Base-by-base conservation (phyloP, 2,329 filamentous ascomycete species). In the Laburnicola sp. region DNA sequence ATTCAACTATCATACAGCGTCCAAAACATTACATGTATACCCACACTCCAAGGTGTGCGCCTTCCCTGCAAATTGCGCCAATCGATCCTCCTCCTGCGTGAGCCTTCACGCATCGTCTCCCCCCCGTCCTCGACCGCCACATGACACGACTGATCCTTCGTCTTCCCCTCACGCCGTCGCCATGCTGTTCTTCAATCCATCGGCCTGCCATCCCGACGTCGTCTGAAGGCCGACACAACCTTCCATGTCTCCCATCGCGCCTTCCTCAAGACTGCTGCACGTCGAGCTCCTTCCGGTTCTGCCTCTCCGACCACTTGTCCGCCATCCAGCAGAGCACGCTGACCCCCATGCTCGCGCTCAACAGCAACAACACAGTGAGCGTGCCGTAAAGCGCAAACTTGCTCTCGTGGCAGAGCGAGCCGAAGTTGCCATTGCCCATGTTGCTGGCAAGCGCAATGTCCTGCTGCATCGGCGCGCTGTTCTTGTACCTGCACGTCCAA, bases 321-420 rank as follows among this genome's bases (percentile, higher is more conserved):
- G 70, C 69, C 35, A 65, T 48, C 71, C 71, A 74, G 2, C 65
- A 64, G 6, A 73, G 53, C n/a, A 72, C 58, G 6, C 62, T 67
- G 32, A 71, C 27, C 21, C 51, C 66, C 58, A 71, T 65, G 43
- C 65, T 68, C 5, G 54, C 53, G 27, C 60, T 54, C 25, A 78
- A 68, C 38, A 78, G 40, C 37, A 78, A 43, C 52, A 78, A 74
- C 16, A 74, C 61, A 0, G 72, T 65, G 22, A 78, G 69, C 0
- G 74, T 74, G 22, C 74, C 72, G 56, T 74, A 77, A 37, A 75
- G 70, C 10, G 76, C 74, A 62, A 79, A 78, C 56, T 70, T 71
- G 43, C 74, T 76, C 56, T 78, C 68, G 6, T 64, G 57, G 57
- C 76, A 79, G 23, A 79, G 50, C 0, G 60, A 59, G 10, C 57